A percentile compares a stretch with the other conserved stretches of the same genome.
Conservation (phyloP, 352 stramenopile genomes). For the Phytophthora crassamura region DNA sequence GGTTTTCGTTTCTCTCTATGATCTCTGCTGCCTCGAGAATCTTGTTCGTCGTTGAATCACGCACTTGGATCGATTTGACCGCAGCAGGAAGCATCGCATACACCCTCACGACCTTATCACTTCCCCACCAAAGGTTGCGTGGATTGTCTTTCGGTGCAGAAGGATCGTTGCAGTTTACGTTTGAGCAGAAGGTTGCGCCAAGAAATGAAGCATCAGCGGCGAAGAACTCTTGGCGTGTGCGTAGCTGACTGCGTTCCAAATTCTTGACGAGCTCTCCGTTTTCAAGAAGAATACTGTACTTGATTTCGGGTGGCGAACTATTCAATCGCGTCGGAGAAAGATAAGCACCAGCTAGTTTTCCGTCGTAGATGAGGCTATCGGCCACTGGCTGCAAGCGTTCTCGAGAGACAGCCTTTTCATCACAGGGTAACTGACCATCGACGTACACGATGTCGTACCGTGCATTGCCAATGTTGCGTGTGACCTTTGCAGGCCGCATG, state of each 20-base stretch:
- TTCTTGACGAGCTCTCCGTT: conserved; percentile 48
- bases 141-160: conserved; percentile 18
- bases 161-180: conserved; percentile 12
- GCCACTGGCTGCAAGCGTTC: conserved; percentile 38
- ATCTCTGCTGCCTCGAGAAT: conserved; percentile 40
- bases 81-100: conserved; percentile 51
- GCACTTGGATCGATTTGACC: conserved; percentile 43
- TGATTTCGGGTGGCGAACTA: not conserved
- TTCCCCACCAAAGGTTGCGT: conserved; percentile 46
- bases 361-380: conserved; percentile 42
- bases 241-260: conserved; percentile 44
- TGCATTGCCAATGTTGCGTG: conserved; percentile 50
- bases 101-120: conserved; percentile 55
- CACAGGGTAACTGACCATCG: conserved; percentile 31
- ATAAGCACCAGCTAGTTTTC: conserved; percentile 36
- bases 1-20: conserved; percentile 34
- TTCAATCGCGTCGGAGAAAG: not conserved
- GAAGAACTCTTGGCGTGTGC: conserved; percentile 46
- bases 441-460: conserved; percentile 62
- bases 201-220: conserved; percentile 50
- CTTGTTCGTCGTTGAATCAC: conserved; percentile 50
- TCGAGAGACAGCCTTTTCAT: conserved; percentile 44
- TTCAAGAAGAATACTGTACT: conserved; percentile 50
- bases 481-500: conserved; percentile 40
- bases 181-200: conserved; percentile 41